Percentiles rank a stretch among this genome's conserved stretches.
These are phyloP conservation scores for Penicillium steckii DNA, from an alignment of 495 filamentous ascomycete genomes.

Conservation along the genomic window DNA sequence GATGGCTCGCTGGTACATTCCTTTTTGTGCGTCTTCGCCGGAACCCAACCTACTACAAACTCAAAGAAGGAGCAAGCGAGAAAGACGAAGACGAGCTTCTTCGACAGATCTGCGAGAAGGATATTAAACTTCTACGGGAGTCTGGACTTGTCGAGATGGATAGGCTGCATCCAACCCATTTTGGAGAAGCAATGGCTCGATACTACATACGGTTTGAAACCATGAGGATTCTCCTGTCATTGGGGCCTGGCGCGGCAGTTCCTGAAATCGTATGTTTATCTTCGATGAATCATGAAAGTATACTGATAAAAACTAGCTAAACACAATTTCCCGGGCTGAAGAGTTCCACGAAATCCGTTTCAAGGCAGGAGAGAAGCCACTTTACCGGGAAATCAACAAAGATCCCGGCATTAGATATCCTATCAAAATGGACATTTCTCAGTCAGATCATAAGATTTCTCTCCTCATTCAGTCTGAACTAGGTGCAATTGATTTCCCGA, in stretches of 20 bases:
- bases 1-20: constrained; percentile 86
- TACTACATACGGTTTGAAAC: constrained; percentile 92
- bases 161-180: constrained; percentile 66
- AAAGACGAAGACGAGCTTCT: constrained; percentile 65
- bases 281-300: neutral
- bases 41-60: constrained; percentile 77
- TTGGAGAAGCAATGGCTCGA: constrained; percentile 87
- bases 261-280: constrained; percentile 65
- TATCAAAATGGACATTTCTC: constrained; percentile 72
- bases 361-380: constrained; percentile 66
- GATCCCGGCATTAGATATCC: constrained; percentile 69
- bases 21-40: constrained; percentile 77
- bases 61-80: constrained; percentile 57
- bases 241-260: constrained; percentile 60
- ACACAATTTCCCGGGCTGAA: constrained; percentile 64
- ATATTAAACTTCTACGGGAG: constrained; percentile 68
- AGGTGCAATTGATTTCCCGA: constrained; percentile 69
- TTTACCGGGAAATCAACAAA: constrained; percentile 84
- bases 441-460: constrained; percentile 80
- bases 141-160: constrained; percentile 54
- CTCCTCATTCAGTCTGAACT: constrained; percentile 82
- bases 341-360: constrained; percentile 80
- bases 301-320: constrained; percentile 55
- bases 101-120: constrained; percentile 76
- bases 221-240: constrained; percentile 71